phyloP scores from a whole-genome alignment of 305 asterid species.

The Lippia alba region DNA sequence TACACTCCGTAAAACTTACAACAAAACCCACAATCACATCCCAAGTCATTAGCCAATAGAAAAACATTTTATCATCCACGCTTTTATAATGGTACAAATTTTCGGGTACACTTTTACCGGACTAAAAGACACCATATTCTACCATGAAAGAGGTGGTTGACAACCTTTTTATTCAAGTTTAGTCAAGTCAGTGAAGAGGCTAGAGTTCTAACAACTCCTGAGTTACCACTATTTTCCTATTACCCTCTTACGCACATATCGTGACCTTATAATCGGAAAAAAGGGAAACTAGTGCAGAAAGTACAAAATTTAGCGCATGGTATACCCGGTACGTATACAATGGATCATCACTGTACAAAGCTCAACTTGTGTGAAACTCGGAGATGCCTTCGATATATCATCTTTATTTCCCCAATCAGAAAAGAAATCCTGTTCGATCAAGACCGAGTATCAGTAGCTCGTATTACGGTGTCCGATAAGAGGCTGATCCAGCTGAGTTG shows the following conservation, averaged over 20 bases:
- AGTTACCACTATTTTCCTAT: not conserved
- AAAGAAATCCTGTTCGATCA: not conserved
- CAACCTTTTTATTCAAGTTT: too few relatives aligned
- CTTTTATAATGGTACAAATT: too few relatives aligned
- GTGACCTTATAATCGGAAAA: not conserved
- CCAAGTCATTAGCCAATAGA: too few relatives aligned
- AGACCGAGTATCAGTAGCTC: not conserved
- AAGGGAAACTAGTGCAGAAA: not conserved
- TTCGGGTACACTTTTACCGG: too few relatives aligned
- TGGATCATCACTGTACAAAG: conserved; percentile 22
- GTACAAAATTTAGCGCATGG: conserved; percentile 1
- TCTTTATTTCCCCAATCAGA: not conserved
- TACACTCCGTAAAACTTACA: too few relatives aligned
- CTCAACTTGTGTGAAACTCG: conserved; percentile 15
- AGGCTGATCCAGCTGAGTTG: not conserved
- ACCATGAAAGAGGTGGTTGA: too few relatives aligned
- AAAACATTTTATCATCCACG: too few relatives aligned
- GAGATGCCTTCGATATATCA: not conserved
- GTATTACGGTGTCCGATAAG: not conserved
- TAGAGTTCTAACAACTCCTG: not conserved
- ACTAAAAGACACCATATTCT: too few relatives aligned
- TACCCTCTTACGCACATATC: not conserved
- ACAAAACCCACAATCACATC: too few relatives aligned
- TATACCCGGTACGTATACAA: conserved; percentile 1
- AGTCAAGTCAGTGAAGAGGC: too few relatives aligned